Conservation (phyloP, 2,329 filamentous ascomycete species). For the Fonsecaea nubica region DNA sequence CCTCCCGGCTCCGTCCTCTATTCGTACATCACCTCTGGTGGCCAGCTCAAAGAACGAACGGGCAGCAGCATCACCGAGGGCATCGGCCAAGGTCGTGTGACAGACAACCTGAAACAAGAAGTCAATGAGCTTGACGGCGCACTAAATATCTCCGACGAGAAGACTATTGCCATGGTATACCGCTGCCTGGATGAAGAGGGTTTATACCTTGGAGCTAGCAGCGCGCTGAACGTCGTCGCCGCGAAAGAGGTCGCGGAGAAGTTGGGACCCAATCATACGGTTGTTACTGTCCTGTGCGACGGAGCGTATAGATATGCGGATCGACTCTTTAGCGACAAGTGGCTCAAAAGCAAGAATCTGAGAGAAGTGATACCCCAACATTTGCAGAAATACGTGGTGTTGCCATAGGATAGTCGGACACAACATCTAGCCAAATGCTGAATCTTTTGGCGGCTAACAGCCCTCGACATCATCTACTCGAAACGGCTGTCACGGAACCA, state of each 20-base stretch:
- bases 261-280: constrained; percentile 83
- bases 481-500: neutral
- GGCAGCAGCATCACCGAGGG: constrained; percentile 96
- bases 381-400: constrained; percentile 90
- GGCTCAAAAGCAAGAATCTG: constrained; percentile 86
- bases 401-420: constrained; percentile 58
- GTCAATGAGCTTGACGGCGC: constrained; percentile 84
- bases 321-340: constrained; percentile 86
- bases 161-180: constrained; percentile 98
- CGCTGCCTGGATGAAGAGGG: constrained; percentile 94
- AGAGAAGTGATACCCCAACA: constrained; percentile 80
- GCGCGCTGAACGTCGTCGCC: constrained; percentile 91
- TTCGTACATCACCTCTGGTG: constrained; percentile 85
- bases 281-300: constrained; percentile 93
- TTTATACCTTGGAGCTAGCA: constrained; percentile 91
- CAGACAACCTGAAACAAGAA: constrained; percentile 90
- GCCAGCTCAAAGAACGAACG: constrained; percentile 77
- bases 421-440: neutral
- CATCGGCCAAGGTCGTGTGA: constrained; percentile 94
- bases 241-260: constrained; percentile 93
- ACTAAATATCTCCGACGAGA: constrained; percentile 84
- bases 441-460: neutral
- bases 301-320: constrained; percentile 98
- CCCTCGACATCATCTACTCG: neutral
- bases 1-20: constrained; percentile 92